phyloP scores from a whole-genome alignment of 2,329 filamentous ascomycete species.

The Colletotrichum caudatum region DNA sequence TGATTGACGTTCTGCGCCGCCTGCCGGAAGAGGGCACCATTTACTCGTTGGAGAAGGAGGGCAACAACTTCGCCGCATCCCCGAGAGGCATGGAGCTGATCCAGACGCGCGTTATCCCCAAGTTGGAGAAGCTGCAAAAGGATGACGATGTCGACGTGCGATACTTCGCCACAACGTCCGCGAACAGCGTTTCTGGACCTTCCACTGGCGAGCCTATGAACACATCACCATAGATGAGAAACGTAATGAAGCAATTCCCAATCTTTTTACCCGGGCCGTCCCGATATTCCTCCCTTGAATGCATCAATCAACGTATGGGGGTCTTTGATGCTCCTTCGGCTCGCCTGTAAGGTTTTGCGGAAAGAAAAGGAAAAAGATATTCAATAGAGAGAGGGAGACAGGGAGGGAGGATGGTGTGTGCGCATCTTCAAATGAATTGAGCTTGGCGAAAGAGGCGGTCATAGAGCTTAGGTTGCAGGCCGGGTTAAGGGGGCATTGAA shows the following conservation, averaged over 20 bases:
- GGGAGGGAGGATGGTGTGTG: conserved; percentile 14
- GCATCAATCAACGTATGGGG: conserved; percentile 28
- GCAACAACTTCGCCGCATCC: conserved; percentile 71
- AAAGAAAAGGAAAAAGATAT: conserved; percentile 9
- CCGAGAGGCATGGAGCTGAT: conserved; percentile 83
- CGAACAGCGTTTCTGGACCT: conserved; percentile 66
- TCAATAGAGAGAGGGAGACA: conserved; percentile 23
- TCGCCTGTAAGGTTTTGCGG: conserved; percentile 24
- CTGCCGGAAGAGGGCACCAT: conserved; percentile 91
- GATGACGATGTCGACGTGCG: conserved; percentile 98
- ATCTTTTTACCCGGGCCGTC: conserved; percentile 48
- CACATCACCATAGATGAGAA: conserved; percentile 71
- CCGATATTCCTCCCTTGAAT: conserved; percentile 31
- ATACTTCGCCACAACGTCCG: conserved; percentile 95
- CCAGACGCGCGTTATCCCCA: conserved; percentile 86
- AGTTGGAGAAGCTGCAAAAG: conserved; percentile 93
- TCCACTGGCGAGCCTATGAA: conserved; percentile 71
- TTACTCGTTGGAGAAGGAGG: conserved; percentile 85
- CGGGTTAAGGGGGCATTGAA: conserved; percentile 4
- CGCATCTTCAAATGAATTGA: conserved; percentile 6
- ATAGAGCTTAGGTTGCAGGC: conserved; percentile 12
- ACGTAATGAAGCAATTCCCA: conserved; percentile 67
- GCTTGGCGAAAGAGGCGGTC: not conserved
- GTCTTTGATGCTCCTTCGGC: conserved; percentile 26
- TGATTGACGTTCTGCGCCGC: conserved; percentile 92